Base-by-base conservation (phyloP, 768 basidiomycete genomes). In the Dioszegia aurantiaca region DNA sequence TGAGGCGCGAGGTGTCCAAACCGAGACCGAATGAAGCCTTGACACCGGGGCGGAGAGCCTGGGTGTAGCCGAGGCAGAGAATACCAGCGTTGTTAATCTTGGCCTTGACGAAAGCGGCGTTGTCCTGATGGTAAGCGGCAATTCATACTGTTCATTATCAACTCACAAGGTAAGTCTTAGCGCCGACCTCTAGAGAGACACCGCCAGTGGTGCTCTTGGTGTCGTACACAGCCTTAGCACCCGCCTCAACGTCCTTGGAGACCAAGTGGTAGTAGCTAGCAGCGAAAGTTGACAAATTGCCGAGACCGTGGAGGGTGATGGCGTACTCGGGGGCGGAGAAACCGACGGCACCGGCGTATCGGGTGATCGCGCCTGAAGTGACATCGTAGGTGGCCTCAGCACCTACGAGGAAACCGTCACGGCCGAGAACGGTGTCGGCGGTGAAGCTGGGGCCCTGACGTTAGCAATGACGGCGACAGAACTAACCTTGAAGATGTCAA, bases 81-180 rank as follows among this genome's bases (percentile, higher is more conserved):
- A 93, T 83, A 82, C 93, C 93, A 58, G 85, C 77, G 81, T 93
- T 94, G 85, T 97, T 97, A 82, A 98, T 93, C 84, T 97, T 97
- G 67, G 92, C 89, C 84, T 99, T 98, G 80, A 97, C 83, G 74
- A 89, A 97, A 9, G 92, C 87, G 64, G 90, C 86, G 28, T 82
- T 78, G 80, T 97, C 92, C 63, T 93, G 86, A 80, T 5, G 2
- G 27, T 54, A 11, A 43, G 19, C 40, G 26, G 6, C 10, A 33
- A 11, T 4, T 16, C n/a, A 21, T 4, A 24, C 23, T 9, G n/a
- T 16, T 33, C 46, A 46, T 45, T 31, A 51, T 1, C 46, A 11
- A 61, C 69, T 68, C 66, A 77, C 76, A 43, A 86, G 86, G 79
- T 78, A 92, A 84, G 88, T 86, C 83, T 98, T 98, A 70, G 89